phyloP scores from a whole-genome alignment of 78 protist species.

The Tieghemostelium lacteum region DNA sequence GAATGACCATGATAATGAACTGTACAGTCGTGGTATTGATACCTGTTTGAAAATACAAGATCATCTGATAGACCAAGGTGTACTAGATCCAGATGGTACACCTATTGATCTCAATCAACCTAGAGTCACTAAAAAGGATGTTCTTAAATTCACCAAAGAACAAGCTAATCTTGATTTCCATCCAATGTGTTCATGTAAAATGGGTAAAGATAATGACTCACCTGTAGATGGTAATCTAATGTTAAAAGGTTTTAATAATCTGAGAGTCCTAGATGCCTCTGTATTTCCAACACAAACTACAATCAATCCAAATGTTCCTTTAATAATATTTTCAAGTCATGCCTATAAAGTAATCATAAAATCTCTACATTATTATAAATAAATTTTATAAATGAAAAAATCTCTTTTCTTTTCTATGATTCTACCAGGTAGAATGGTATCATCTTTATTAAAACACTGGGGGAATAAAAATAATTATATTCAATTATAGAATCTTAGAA shows the following conservation, averaged over 20 bases:
- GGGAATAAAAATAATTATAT: no score
- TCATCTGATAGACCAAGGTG: background rate
- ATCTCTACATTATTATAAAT: background rate
- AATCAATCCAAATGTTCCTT: background rate
- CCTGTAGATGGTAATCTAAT: background rate
- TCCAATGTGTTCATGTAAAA: background rate
- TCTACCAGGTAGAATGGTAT: no score
- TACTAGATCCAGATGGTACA: background rate
- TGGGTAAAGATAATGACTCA: background rate
- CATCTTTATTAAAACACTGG: no score
- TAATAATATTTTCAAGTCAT: background rate
- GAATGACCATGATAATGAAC: background rate
- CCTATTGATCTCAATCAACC: background rate
- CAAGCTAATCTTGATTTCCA: background rate
- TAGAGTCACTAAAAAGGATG: background rate
- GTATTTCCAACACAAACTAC: background rate
- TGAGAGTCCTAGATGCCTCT: constrained; percentile 8
- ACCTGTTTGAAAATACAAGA: background rate
- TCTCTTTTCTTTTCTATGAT: no score
- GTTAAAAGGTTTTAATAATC: background rate
- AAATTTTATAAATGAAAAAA: background rate
- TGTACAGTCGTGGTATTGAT: background rate
- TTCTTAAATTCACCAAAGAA: background rate
- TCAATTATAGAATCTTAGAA: no score
- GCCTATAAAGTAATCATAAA: background rate